Conservation (phyloP, 495 filamentous ascomycete genomes). For the Xylaria nigripes region DNA sequence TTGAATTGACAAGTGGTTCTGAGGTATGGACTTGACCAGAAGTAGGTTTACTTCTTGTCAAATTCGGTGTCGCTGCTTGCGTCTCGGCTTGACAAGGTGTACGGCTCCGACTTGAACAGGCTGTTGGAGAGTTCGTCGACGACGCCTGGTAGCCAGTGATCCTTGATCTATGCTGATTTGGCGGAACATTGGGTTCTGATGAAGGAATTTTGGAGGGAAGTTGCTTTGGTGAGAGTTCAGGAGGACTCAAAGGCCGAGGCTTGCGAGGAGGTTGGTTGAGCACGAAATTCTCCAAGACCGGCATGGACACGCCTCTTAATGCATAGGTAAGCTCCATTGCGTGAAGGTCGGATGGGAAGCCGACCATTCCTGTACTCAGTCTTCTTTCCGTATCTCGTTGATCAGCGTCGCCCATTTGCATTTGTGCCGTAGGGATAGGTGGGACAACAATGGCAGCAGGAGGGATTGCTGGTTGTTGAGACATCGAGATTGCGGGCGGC, state of each 20-base stretch:
- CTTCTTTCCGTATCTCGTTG: conserved; percentile 19
- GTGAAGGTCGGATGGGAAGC: conserved; percentile 20
- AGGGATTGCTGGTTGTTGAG: conserved; percentile 6
- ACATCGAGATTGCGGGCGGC: background rate
- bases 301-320: conserved; percentile 26
- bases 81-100: background rate
- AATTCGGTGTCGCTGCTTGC: background rate
- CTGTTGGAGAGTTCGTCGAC: background rate
- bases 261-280: conserved; percentile 20
- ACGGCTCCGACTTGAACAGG: background rate
- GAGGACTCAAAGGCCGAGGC: conserved; percentile 17
- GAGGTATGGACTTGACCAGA: background rate
- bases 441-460: background rate
- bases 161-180: background rate
- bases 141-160: background rate
- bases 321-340: conserved; percentile 17
- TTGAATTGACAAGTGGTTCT: background rate
- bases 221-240: conserved; percentile 28
- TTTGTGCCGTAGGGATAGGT: background rate
- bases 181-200: background rate
- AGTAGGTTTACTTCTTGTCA: background rate
- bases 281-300: conserved; percentile 22
- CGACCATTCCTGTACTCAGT: conserved; percentile 30
- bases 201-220: conserved; percentile 16
- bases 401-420: background rate